phyloP scores from a whole-genome alignment of 169 alveolate species.

The Cyclospora cayetanensis region DNA sequence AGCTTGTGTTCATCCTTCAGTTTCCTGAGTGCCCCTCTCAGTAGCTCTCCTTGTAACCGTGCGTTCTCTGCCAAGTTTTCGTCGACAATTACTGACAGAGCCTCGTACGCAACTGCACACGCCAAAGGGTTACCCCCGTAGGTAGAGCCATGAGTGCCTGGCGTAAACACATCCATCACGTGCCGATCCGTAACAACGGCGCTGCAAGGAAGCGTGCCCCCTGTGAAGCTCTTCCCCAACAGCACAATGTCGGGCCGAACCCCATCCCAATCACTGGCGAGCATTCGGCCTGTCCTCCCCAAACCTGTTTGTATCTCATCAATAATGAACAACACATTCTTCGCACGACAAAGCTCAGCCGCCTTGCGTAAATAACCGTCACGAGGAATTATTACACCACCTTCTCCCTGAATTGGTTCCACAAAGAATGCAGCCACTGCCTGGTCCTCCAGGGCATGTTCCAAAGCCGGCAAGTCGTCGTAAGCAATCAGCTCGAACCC shows the following conservation, averaged over 20 bases:
- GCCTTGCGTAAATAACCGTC: constrained; percentile 85
- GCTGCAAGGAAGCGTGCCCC: constrained; percentile 93
- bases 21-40: constrained; percentile 48
- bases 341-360: constrained; percentile 81
- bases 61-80: constrained; percentile 90
- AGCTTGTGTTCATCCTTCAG: constrained; percentile 74
- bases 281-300: constrained; percentile 92
- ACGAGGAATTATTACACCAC: constrained; percentile 94
- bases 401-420: constrained; percentile 96
- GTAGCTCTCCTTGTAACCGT: background rate
- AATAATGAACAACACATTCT: constrained; percentile 80
- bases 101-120: constrained; percentile 87
- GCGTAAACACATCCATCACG: constrained; percentile 89
- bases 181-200: constrained; percentile 89
- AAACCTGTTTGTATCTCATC: constrained; percentile 95
- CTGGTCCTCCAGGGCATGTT: constrained; percentile 82
- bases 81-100: constrained; percentile 86
- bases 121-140: constrained; percentile 92
- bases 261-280: constrained; percentile 83
- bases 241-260: constrained; percentile 91
- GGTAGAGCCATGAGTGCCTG: constrained; percentile 96
- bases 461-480: constrained; percentile 76
- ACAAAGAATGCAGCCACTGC: constrained; percentile 88
- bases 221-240: constrained; percentile 92
- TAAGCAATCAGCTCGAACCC: constrained; percentile 83